A percentile compares a stretch with the other conserved stretches of the same genome.
phyloP scores from a whole-genome alignment of 352 stramenopile genomes.

The Elongisporangium senticosum region DNA sequence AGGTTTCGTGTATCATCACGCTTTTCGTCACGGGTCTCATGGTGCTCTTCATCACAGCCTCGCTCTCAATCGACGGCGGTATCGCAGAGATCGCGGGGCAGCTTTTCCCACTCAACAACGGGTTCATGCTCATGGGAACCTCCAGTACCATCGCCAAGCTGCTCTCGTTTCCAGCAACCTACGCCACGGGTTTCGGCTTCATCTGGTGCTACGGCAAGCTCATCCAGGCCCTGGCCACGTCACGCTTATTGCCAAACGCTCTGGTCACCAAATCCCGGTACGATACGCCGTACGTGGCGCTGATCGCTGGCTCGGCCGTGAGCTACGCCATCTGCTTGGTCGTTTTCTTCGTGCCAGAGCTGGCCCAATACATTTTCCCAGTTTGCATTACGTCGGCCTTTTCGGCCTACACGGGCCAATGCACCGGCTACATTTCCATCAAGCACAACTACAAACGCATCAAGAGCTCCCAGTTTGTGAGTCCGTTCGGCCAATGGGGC shows the following conservation, averaged over 20 bases:
- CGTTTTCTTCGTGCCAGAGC: slow-evolving; percentile 17
- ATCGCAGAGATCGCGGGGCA: slow-evolving; percentile 14
- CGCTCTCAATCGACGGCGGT: slow-evolving; percentile 16
- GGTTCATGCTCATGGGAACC: slow-evolving; percentile 28
- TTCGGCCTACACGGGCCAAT: slow-evolving; percentile 36
- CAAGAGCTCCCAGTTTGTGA: slow-evolving; percentile 32
- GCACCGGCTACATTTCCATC: slow-evolving; percentile 35
- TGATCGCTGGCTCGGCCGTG: slow-evolving; percentile 16
- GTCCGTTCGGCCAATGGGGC: slow-evolving; percentile 26
- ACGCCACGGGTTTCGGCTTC: slow-evolving; percentile 31
- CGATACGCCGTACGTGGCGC: slow-evolving; percentile 16
- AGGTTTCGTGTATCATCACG: slow-evolving; percentile 33
- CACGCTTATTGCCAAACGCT: slow-evolving; percentile 23
- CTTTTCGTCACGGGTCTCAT: slow-evolving; percentile 31
- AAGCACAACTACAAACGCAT: slow-evolving; percentile 39
- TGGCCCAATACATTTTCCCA: slow-evolving; percentile 24
- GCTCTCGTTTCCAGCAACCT: slow-evolving; percentile 41
- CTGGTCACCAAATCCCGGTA: slow-evolving; percentile 16
- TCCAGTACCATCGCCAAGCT: slow-evolving; percentile 15
- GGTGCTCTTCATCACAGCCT: slow-evolving; percentile 27
- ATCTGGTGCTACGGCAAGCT: slow-evolving; percentile 52
- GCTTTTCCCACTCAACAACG: slow-evolving; percentile 27
- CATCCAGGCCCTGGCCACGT: slow-evolving; percentile 40
- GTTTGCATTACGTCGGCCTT: slow-evolving; percentile 31
- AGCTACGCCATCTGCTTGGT: slow-evolving; percentile 32